These are phyloP conservation scores for Hyphodiscus hymeniophilus DNA, from an alignment of 495 filamentous ascomycete genomes.

Conservation along the genomic window DNA sequence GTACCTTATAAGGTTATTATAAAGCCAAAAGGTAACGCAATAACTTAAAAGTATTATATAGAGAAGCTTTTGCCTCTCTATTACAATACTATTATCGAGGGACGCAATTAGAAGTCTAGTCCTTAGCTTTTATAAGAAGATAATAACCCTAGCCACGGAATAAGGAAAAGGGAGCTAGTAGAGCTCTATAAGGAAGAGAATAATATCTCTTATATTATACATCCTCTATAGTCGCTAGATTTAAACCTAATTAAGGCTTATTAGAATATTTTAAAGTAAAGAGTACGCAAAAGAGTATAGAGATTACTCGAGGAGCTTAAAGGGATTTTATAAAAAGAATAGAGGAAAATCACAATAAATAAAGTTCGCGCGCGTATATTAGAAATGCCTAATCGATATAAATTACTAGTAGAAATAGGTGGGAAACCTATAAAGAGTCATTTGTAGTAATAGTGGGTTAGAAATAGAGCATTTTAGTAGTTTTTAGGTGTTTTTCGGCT, in stretches of 20 bases:
- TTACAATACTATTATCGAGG: conserved; percentile 3
- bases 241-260: conserved; percentile 5
- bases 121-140: conserved; percentile 10
- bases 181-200: conserved; percentile 2
- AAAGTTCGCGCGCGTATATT: conserved; percentile 1
- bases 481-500: not conserved
- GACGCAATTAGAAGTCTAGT: not conserved
- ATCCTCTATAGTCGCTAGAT: conserved; percentile 5
- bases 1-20: not conserved
- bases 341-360: conserved; percentile 4
- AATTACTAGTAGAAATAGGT: not conserved
- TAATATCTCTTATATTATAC: conserved; percentile 1
- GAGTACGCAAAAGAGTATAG: conserved; percentile 1
- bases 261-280: conserved; percentile 8
- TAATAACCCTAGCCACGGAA: not conserved
- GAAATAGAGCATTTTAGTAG: not conserved
- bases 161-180: not conserved
- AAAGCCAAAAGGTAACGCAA: conserved; percentile 10
- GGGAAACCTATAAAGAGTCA: conserved; percentile 8
- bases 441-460: conserved; percentile 2
- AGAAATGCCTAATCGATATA: conserved; percentile 5
- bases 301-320: conserved; percentile 2
- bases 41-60: conserved; percentile 13
- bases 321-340: conserved; percentile 3
- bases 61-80: conserved; percentile 9